These are phyloP conservation scores for Pigoraptor vietnamica DNA, from an alignment of 78 protist species.

Conservation along the genomic window DNA sequence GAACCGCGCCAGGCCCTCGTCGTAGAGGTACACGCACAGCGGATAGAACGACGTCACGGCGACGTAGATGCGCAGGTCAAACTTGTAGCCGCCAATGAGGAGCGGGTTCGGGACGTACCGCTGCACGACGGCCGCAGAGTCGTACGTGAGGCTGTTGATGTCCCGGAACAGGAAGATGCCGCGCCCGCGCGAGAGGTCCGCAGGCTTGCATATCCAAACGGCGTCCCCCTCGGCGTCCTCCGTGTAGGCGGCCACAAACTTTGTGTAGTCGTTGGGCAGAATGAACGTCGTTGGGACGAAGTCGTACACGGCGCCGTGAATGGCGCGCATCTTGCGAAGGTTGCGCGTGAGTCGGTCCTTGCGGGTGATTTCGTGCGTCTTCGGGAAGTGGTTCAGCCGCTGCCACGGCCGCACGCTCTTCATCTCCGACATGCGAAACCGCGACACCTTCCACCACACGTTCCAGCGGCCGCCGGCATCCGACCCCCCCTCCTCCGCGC, in stretches of 20 bases:
- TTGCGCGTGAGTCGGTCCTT: conserved; percentile 33
- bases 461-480: too few species aligned
- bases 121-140: neutral
- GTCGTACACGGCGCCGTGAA: neutral
- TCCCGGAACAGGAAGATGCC: conserved; percentile 41
- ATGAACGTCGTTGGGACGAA: conserved; percentile 17
- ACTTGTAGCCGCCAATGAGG: neutral
- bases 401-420: conserved; percentile 8
- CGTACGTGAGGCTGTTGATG: too few species aligned
- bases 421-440: too few species aligned
- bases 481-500: too few species aligned
- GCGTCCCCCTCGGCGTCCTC: neutral
- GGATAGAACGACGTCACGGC: conserved; percentile 52
- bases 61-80: conserved; percentile 79
- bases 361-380: conserved; percentile 28
- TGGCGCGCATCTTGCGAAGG: neutral
- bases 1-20: conserved; percentile 65
- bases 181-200: conserved; percentile 26
- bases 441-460: too few species aligned
- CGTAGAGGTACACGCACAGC: conserved; percentile 38
- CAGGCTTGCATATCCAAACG: conserved; percentile 42
- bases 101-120: neutral
- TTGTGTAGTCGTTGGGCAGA: conserved; percentile 19
- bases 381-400: conserved; percentile 61
- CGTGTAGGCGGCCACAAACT: neutral